These are phyloP conservation scores for Amphirosellinia nigrospora DNA, from an alignment of 495 filamentous ascomycete species.

Conservation along the genomic window DNA sequence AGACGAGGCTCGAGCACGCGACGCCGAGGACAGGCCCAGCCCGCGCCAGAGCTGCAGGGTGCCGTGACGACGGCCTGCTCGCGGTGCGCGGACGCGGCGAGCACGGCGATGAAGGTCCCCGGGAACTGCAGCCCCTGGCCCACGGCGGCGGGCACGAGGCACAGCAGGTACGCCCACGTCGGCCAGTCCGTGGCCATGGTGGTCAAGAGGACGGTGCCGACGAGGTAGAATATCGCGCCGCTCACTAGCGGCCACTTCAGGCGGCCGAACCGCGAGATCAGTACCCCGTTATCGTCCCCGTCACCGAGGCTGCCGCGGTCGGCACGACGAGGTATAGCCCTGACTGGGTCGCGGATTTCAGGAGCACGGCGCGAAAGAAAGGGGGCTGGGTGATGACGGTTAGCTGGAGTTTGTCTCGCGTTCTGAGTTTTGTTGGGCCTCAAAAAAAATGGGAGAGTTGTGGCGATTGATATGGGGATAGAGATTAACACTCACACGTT, in stretches of 20 bases:
- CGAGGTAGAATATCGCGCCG: slow-evolving; percentile 60
- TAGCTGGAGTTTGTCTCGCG: slow-evolving; percentile 11
- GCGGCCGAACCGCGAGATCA: slow-evolving; percentile 69
- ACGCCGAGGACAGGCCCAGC: slow-evolving; percentile 75
- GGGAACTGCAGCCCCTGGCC: slow-evolving; percentile 73
- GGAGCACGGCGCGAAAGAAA: slow-evolving; percentile 84
- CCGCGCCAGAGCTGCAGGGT: slow-evolving; percentile 72
- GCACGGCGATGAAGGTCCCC: slow-evolving; percentile 67
- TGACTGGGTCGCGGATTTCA: slow-evolving; percentile 71
- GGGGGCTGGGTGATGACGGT: slow-evolving; percentile 48
- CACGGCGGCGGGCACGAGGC: slow-evolving; percentile 64
- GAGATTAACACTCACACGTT: slow-evolving; percentile 57
- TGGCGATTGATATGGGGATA: neutral
- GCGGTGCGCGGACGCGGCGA: slow-evolving; percentile 69
- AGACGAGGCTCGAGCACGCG: slow-evolving; percentile 70
- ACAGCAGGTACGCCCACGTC: slow-evolving; percentile 63
- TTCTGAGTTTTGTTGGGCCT: too few relatives aligned
- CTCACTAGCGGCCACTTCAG: slow-evolving; percentile 67
- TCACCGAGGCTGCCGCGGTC: slow-evolving; percentile 61
- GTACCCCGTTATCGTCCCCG: slow-evolving; percentile 68
- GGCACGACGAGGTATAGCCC: slow-evolving; percentile 72
- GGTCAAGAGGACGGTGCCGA: slow-evolving; percentile 59
- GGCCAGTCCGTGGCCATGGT: slow-evolving; percentile 61
- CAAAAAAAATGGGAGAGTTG: too few relatives aligned
- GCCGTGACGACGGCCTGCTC: slow-evolving; percentile 77